Percentiles rank a stretch among this genome's conserved stretches.
Evolutionary conservation across 352 stramenopile species (phyloP).

Genomic region (Pythium sp.): DNA sequence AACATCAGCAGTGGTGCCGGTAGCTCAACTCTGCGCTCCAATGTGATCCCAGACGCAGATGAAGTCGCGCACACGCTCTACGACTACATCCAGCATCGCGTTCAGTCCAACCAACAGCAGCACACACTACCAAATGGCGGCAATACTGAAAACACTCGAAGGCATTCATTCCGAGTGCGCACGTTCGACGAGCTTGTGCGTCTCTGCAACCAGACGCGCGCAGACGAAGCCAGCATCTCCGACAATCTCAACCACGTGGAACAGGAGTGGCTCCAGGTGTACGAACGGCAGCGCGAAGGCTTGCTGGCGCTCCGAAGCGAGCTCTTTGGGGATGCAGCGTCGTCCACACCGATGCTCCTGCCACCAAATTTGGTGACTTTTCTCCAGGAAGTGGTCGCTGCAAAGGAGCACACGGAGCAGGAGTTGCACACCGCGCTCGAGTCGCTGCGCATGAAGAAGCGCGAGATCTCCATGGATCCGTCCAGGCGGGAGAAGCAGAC

Average conservation of each 20-base stretch:
- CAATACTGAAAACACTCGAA: conserved; percentile 52
- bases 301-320: conserved; percentile 10
- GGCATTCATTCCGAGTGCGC: conserved; percentile 38
- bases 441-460: conserved; percentile 15
- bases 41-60: conserved; percentile 13
- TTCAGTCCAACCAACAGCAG: neutral
- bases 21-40: neutral
- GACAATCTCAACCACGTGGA: conserved; percentile 11
- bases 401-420: conserved; percentile 14
- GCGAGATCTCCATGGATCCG: conserved; percentile 13
- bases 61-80: conserved; percentile 16
- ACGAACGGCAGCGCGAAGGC: neutral
- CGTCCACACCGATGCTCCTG: conserved; percentile 84
- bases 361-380: conserved; percentile 82
- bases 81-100: conserved; percentile 9
- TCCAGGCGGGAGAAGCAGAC: conserved; percentile 11
- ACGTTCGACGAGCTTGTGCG: conserved; percentile 17
- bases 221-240: conserved; percentile 2
- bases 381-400: conserved; percentile 29
- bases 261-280: conserved; percentile 7
- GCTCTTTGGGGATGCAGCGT: conserved; percentile 11
- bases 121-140: conserved; percentile 11
- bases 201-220: conserved; percentile 8
- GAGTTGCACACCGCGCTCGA: conserved; percentile 14
- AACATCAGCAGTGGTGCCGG: neutral